Evolutionary conservation across 2,329 filamentous ascomycete genomes (phyloP).

Genomic region (Xylariaceae sp.): DNA sequence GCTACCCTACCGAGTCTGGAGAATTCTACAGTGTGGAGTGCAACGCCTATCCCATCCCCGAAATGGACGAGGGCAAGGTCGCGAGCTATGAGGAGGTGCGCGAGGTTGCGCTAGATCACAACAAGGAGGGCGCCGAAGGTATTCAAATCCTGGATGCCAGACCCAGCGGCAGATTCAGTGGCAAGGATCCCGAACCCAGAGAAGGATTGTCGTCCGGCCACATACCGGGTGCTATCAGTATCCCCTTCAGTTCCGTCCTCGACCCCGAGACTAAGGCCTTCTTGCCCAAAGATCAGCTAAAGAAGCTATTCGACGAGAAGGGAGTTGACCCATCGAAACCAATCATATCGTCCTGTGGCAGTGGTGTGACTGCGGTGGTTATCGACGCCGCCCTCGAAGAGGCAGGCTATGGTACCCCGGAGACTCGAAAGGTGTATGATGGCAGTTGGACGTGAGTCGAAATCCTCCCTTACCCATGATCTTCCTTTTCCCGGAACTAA

Average conservation of each 20-base stretch:
- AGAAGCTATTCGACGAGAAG: conserved; percentile 75
- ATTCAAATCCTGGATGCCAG: conserved; percentile 90
- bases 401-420: conserved; percentile 70
- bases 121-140: conserved; percentile 81
- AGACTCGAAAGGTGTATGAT: conserved; percentile 81
- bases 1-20: conserved; percentile 80
- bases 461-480: neutral
- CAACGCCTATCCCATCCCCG: conserved; percentile 65
- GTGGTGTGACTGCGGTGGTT: conserved; percentile 89
- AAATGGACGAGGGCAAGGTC: conserved; percentile 65
- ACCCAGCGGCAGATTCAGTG: conserved; percentile 76
- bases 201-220: conserved; percentile 86
- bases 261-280: conserved; percentile 83
- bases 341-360: conserved; percentile 87
- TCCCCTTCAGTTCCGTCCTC: conserved; percentile 79
- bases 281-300: conserved; percentile 71
- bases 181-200: conserved; percentile 82
- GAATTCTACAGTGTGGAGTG: conserved; percentile 69
- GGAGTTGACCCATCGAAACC: conserved; percentile 78
- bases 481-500: conserved; percentile 33
- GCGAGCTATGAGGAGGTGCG: conserved; percentile 82
- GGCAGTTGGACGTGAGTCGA: conserved; percentile 92
- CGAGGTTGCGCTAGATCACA: conserved; percentile 72
- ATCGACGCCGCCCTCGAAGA: conserved; percentile 84
- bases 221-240: conserved; percentile 82